phyloP scores from a whole-genome alignment of 2,329 filamentous ascomycete species.

The Fusarium solani-melongenae region DNA sequence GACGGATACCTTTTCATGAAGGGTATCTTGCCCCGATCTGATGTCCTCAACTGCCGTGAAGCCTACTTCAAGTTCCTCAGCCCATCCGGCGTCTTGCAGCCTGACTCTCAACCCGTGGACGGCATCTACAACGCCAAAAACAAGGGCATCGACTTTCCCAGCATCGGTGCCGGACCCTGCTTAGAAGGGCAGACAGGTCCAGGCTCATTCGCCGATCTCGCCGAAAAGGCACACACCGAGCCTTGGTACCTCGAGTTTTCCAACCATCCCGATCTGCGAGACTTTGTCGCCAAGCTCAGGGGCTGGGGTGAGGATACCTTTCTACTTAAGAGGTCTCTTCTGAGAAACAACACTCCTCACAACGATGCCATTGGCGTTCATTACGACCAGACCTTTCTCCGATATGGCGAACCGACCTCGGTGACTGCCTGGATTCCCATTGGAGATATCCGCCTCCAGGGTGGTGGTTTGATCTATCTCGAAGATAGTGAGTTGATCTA shows the following conservation, averaged over 20 bases:
- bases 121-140: conserved; percentile 16
- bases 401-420: conserved; percentile 64
- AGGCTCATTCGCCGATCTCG: conserved; percentile 19
- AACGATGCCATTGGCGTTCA: conserved; percentile 70
- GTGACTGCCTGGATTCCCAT: conserved; percentile 69
- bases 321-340: conserved; percentile 42
- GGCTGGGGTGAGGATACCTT: conserved; percentile 15
- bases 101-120: conserved; percentile 7
- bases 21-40: conserved; percentile 8
- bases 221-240: conserved; percentile 20
- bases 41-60: conserved; percentile 14
- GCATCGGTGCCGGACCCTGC: conserved; percentile 11
- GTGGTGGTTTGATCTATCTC: conserved; percentile 23
- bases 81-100: conserved; percentile 4
- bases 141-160: conserved; percentile 10
- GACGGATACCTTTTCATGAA: conserved; percentile 21
- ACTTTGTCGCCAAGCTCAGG: conserved; percentile 15
- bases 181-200: not conserved
- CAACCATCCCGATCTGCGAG: not conserved
- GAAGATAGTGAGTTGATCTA: conserved; percentile 13
- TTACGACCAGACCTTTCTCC: conserved; percentile 69
- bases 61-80: conserved; percentile 20
- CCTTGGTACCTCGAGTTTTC: conserved; percentile 19
- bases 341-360: conserved; percentile 67
- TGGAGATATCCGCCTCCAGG: conserved; percentile 51